phyloP scores from a whole-genome alignment of 2,329 filamentous ascomycete species.

The Rhytidhysteron rufulum region DNA sequence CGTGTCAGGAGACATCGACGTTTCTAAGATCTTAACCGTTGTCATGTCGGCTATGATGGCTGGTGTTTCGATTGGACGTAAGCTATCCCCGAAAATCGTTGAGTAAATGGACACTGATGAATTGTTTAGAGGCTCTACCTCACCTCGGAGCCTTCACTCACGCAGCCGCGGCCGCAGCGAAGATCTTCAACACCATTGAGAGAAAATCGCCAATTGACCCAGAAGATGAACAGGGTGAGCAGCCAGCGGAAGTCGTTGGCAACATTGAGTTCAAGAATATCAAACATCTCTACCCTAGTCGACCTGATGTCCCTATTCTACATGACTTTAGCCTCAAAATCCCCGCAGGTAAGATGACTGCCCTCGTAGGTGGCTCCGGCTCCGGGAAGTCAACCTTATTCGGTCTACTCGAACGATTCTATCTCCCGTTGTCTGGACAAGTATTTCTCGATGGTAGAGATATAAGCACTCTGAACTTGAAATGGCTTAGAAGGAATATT shows the following conservation, averaged over 20 bases:
- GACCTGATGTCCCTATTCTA: constrained; percentile 87
- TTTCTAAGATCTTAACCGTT: constrained; percentile 76
- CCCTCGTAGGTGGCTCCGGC: constrained; percentile 88
- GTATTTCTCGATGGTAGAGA: constrained; percentile 81
- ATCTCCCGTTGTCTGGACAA: constrained; percentile 76
- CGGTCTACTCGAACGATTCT: constrained; percentile 89
- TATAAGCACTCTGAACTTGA: constrained; percentile 75
- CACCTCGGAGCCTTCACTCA: constrained; percentile 84
- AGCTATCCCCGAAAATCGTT: constrained; percentile 37
- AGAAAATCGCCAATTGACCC: constrained; percentile 81
- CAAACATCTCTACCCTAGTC: constrained; percentile 91
- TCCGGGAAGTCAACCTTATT: constrained; percentile 95
- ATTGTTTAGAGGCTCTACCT: constrained; percentile 44
- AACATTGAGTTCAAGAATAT: constrained; percentile 76
- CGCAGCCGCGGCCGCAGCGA: constrained; percentile 76
- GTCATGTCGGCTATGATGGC: constrained; percentile 90
- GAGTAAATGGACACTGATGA: constrained; percentile 1
- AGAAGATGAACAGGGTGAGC: constrained; percentile 65
- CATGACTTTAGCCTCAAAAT: constrained; percentile 74
- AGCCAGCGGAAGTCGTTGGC: constrained; percentile 68
- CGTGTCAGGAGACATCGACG: constrained; percentile 48
- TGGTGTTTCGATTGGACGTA: constrained; percentile 84
- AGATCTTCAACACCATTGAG: constrained; percentile 94
- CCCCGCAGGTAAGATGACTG: constrained; percentile 86
- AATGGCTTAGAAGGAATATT: constrained; percentile 89